These are phyloP conservation scores for Tarenaya hassleriana DNA, from an alignment of 345 rosid genomes.

Conservation along the genomic window DNA sequence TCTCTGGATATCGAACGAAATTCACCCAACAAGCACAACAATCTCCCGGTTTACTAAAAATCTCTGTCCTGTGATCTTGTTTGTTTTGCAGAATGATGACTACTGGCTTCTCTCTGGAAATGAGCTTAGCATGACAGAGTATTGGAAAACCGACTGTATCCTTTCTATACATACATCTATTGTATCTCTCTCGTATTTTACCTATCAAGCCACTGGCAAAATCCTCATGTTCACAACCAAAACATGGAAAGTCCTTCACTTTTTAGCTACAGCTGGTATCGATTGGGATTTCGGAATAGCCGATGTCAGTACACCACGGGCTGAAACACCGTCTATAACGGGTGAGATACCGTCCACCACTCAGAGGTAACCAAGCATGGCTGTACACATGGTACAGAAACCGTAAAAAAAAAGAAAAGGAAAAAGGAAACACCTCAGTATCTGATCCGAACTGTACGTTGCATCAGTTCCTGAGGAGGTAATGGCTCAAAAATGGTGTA, in stretches of 20 bases:
- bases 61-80: too few relatives aligned
- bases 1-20: too few relatives aligned
- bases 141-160: conserved; percentile 94
- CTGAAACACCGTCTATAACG: conserved; percentile 54
- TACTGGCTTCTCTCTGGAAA: conserved; percentile 88
- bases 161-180: conserved; percentile 28
- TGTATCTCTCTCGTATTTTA: conserved; percentile 2
- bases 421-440: too few relatives aligned
- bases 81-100: conserved; percentile 80
- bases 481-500: too few relatives aligned
- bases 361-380: conserved; percentile 46
- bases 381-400: too few relatives aligned
- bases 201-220: neutral
- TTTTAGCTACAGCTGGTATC: conserved; percentile 39
- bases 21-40: too few relatives aligned
- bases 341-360: conserved; percentile 41
- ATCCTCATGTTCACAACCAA: conserved; percentile 6
- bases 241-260: conserved; percentile 44
- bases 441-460: too few relatives aligned
- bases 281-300: conserved; percentile 78
- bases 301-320: conserved; percentile 46
- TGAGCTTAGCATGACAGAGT: conserved; percentile 83
- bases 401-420: too few relatives aligned
- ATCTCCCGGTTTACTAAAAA: too few relatives aligned
- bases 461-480: too few relatives aligned